These are phyloP conservation scores for Phytophthora sansomeana DNA, from an alignment of 352 stramenopile genomes.

Conservation along the genomic window DNA sequence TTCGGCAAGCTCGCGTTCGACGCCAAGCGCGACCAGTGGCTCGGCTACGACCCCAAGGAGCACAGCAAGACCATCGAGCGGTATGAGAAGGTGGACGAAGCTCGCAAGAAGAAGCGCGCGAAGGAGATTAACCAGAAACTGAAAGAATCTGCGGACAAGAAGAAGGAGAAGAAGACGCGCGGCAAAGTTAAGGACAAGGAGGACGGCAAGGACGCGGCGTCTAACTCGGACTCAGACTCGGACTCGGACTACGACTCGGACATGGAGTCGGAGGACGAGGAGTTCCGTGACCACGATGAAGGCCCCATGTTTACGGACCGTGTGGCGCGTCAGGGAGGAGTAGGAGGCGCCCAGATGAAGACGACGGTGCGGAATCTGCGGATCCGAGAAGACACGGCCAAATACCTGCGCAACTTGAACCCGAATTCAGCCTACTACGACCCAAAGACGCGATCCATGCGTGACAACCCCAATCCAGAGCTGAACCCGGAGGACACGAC, in stretches of 20 bases:
- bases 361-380: slow-evolving; percentile 97
- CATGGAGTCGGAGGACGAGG: slow-evolving; percentile 89
- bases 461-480: slow-evolving; percentile 98
- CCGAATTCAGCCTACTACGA: slow-evolving; percentile 99
- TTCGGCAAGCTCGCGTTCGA: slow-evolving; percentile 97
- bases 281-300: slow-evolving; percentile 94
- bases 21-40: slow-evolving; percentile 97
- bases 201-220: slow-evolving; percentile 21
- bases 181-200: slow-evolving; percentile 35
- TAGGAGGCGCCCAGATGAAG: slow-evolving; percentile 99
- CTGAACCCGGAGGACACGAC: slow-evolving; percentile 93
- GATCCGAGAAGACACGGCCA: slow-evolving; percentile 99
- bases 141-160: slow-evolving; percentile 54
- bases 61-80: slow-evolving; percentile 79
- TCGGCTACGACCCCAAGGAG: slow-evolving; percentile 93
- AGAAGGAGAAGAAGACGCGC: slow-evolving; percentile 40
- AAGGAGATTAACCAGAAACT: slow-evolving; percentile 83
- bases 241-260: slow-evolving; percentile 92
- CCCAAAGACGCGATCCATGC: slow-evolving; percentile 98
- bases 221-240: slow-evolving; percentile 80
- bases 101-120: slow-evolving; percentile 80
- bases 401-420: slow-evolving; percentile 99
- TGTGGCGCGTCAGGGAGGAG: slow-evolving; percentile 94
- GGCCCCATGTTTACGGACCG: slow-evolving; percentile 94
- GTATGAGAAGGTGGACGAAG: slow-evolving; percentile 86